Percentiles rank a stretch among this genome's conserved stretches.
Conservation (phyloP, 768 basidiomycete species). For the Asterophora parasitica region DNA sequence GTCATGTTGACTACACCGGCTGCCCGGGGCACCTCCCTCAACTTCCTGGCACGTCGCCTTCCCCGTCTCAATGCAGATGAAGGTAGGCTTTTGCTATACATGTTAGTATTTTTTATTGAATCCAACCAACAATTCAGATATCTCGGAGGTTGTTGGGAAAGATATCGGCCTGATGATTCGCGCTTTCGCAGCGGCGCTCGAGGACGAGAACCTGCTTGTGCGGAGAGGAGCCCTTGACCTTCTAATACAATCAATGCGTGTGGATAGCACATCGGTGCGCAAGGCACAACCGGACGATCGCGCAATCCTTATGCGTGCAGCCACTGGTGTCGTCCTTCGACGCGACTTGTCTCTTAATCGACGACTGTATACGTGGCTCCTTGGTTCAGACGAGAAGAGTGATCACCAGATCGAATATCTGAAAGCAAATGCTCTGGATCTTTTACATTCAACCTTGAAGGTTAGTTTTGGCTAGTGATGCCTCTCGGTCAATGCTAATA, state of each 20-base stretch:
- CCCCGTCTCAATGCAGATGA: constrained; percentile 67
- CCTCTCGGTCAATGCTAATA: neutral
- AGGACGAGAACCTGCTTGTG: constrained; percentile 91
- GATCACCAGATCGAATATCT: constrained; percentile 74
- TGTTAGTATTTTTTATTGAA: neutral
- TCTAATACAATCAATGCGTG: constrained; percentile 66
- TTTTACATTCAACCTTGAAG: constrained; percentile 67
- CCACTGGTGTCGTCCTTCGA: constrained; percentile 84
- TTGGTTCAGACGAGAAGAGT: constrained; percentile 76
- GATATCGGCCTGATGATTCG: constrained; percentile 94
- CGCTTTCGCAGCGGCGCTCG: constrained; percentile 85
- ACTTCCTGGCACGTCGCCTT: constrained; percentile 78
- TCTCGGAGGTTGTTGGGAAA: constrained; percentile 68
- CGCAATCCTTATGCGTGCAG: constrained; percentile 79
- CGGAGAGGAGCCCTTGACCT: constrained; percentile 83
- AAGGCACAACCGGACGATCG: constrained; percentile 70
- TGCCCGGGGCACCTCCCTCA: constrained; percentile 81
- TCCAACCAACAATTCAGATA: constrained; percentile 36
- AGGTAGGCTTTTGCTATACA: constrained; percentile 35
- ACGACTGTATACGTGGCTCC: constrained; percentile 87
- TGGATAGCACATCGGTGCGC: constrained; percentile 68
- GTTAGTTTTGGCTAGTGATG: constrained; percentile 38
- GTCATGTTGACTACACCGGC: constrained; percentile 86
- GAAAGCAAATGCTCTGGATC: constrained; percentile 61
- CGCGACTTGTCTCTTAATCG: constrained; percentile 91